phyloP scores from a whole-genome alignment of 345 rosid species.

The Acer campestre region DNA sequence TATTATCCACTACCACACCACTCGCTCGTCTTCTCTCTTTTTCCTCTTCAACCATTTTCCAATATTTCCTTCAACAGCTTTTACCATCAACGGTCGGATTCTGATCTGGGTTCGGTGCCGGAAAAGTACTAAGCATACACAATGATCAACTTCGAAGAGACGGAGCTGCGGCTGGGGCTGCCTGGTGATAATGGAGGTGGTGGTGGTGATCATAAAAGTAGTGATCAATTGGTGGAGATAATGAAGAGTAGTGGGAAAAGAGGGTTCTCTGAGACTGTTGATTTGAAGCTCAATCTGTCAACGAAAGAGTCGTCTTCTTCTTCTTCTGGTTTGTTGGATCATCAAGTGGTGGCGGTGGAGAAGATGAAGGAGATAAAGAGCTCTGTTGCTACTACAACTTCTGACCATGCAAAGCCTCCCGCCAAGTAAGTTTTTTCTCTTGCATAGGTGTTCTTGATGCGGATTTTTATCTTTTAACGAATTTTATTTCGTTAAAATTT shows the following conservation, averaged over 20 bases:
- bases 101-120: background rate
- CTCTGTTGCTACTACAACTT: conserved; percentile 14
- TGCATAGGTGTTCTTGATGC: no score
- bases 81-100: background rate
- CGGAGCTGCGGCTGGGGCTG: conserved; percentile 79
- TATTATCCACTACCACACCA: conserved; percentile 24
- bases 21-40: conserved; percentile 22
- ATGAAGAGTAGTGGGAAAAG: conserved; percentile 53
- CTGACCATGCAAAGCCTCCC: conserved; percentile 51
- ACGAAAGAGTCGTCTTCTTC: conserved; percentile 32
- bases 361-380: conserved; percentile 37
- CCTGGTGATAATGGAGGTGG: conserved; percentile 49
- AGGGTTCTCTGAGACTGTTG: conserved; percentile 65
- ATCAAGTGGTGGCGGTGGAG: conserved; percentile 13
- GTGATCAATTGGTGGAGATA: conserved; percentile 11
- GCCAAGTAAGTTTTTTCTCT: conserved; percentile 49
- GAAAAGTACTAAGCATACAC: background rate
- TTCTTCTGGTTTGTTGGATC: background rate
- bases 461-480: no score
- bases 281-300: conserved; percentile 73
- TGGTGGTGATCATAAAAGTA: background rate
- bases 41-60: background rate
- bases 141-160: conserved; percentile 83
- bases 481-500: no score
- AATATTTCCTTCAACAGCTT: background rate